phyloP scores from a whole-genome alignment of 306 rosid genomes.

The Myrica gale region DNA sequence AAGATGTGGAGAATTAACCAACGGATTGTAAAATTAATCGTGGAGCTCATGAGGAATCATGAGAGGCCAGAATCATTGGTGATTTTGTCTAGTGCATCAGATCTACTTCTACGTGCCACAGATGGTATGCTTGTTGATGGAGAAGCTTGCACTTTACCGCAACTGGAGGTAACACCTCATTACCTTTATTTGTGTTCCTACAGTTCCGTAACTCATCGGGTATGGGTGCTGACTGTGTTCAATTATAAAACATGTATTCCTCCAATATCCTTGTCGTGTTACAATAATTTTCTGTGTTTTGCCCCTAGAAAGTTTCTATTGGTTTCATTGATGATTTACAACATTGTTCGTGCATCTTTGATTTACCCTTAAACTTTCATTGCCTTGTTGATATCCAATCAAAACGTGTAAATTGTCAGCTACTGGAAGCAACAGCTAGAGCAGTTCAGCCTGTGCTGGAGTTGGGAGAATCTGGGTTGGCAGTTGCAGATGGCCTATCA shows the following conservation, averaged over 20 bases:
- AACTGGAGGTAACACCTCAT: constrained; percentile 66
- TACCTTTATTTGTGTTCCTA: constrained; percentile 11
- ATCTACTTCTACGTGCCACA: constrained; percentile 90
- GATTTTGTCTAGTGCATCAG: constrained; percentile 89
- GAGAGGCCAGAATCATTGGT: constrained; percentile 77
- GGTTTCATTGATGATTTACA: not conserved
- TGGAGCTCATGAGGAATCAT: constrained; percentile 93
- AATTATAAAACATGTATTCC: not conserved
- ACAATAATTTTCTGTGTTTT: not conserved
- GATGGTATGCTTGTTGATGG: constrained; percentile 99
- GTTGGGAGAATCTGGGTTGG: constrained; percentile 87
- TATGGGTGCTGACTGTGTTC: not conserved
- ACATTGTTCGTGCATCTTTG: not conserved
- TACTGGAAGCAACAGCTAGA: constrained; percentile 90
- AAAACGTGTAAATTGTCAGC: constrained; percentile 43
- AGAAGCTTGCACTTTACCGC: constrained; percentile 96
- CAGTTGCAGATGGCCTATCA: constrained; percentile 93
- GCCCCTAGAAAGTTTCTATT: not conserved
- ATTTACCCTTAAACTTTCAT: constrained; percentile 5
- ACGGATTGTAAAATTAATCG: constrained; percentile 83
- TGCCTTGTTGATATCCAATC: constrained; percentile 9
- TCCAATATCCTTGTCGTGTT: not conserved
- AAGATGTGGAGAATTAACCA: constrained; percentile 96
- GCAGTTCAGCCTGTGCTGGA: constrained; percentile 79
- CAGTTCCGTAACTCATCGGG: not conserved